Base-by-base conservation (phyloP, 768 basidiomycete genomes). In the Sarcodon aspratus region DNA sequence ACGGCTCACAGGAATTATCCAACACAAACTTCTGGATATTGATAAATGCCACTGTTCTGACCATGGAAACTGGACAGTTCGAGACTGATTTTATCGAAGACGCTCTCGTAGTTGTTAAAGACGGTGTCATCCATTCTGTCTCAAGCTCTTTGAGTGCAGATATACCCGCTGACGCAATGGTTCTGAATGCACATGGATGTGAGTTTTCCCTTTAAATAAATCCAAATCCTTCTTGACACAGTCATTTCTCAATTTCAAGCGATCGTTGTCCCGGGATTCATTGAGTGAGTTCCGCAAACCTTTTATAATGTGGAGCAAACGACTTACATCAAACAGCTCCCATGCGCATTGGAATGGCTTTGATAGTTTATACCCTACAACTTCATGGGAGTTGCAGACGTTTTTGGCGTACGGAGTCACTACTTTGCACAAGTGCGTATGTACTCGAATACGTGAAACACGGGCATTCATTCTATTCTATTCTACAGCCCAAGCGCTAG, bases 391-490 rank as follows among this genome's bases (percentile, higher is more conserved):
- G 56, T 69, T 82, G 68, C 73, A 81, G 57, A 76, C 81, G 0
- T 85, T 85, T 74, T 70, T 87, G 32, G 80, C 83, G 0, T 85
- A 83, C 55, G 85, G 85, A 17, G 74, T 86, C 4, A 86, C 85
- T 1, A 85, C 84, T 2, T 55, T 85, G 50, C 85, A 85, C 67
- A 87, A 86, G 83, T 85, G 52, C 49, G 71, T 63, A 18, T 15
- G 18, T 18, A 10, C 27, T 27, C n/a, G n/a, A 46, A 12, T 42
- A 6, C 42, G 17, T 10, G 32, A 27, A 5, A 27, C 21, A 27
- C 5, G 5, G 21, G 21, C 21, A 5, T 27, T 27, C 21, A 27
- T 27, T 27, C 21, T 27, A n/a, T 33, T 17, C 36, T 32, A 50
- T 17, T 6, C 12, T 32, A 9, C 18, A 85, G 83, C 54, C 84